These are phyloP conservation scores for Candida corydali DNA, from an alignment of 805 yeast species.

Conservation along the genomic window DNA sequence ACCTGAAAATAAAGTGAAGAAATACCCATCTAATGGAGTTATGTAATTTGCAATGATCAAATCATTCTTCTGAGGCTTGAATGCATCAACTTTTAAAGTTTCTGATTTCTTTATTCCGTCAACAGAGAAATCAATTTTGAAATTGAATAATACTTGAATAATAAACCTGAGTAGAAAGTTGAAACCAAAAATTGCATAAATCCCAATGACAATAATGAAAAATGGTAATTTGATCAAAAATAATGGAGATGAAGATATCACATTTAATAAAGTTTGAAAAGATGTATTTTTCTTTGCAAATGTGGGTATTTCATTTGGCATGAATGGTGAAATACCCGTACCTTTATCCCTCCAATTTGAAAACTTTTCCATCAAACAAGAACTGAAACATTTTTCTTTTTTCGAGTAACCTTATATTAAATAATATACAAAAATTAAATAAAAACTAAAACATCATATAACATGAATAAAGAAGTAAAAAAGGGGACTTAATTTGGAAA, in stretches of 20 bases:
- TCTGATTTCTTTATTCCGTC: conserved; percentile 50
- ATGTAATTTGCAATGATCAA: conserved; percentile 53
- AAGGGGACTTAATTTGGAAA: not conserved
- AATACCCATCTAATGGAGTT: conserved; percentile 54
- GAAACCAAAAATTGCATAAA: conserved; percentile 16
- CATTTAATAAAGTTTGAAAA: not conserved
- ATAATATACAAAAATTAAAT: conserved; percentile 8
- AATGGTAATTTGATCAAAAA: conserved; percentile 29
- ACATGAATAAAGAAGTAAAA: conserved; percentile 6
- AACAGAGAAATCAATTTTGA: conserved; percentile 34
- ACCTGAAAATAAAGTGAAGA: conserved; percentile 15
- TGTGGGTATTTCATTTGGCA: conserved; percentile 40
- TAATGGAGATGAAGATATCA: conserved; percentile 4
- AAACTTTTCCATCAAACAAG: conserved; percentile 65
- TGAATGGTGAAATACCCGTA: conserved; percentile 89
- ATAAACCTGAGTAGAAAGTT: conserved; percentile 17
- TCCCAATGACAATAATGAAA: conserved; percentile 13
- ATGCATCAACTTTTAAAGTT: conserved; percentile 20
- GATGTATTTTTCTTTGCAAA: conserved; percentile 3
- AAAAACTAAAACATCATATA: conserved; percentile 6
- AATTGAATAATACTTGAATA: conserved; percentile 27
- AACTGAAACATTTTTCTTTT: not conserved
- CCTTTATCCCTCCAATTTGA: conserved; percentile 84
- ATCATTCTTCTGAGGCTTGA: conserved; percentile 42
- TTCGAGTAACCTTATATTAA: not conserved